Evolutionary conservation across 1,139 yeast genomes (phyloP).

Genomic region (Hemisphaericaspora lyxosophila): DNA sequence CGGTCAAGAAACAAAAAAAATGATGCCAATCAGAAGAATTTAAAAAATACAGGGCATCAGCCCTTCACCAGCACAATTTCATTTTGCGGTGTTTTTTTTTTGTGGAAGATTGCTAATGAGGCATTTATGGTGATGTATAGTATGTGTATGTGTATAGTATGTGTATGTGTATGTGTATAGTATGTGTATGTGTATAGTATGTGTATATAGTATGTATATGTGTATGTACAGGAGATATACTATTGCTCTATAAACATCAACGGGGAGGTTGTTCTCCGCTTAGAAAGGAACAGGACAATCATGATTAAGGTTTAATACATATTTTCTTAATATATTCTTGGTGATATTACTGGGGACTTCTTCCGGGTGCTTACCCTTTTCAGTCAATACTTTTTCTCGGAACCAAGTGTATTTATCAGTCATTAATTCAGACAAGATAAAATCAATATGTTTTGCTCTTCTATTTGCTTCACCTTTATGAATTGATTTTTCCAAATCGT

Average conservation of each 20-base stretch:
- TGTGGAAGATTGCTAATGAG: no score
- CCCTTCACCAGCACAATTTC: no score
- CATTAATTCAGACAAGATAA: conserved; percentile 36
- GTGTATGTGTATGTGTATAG: no score
- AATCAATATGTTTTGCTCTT: conserved; percentile 29
- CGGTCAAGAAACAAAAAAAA: no score
- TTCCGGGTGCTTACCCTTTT: conserved; percentile 26
- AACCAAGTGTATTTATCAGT: conserved; percentile 25
- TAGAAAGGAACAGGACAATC: conserved; percentile 31
- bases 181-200: no score
- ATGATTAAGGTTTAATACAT: conserved; percentile 36
- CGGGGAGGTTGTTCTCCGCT: no score
- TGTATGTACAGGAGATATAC: conserved; percentile 5
- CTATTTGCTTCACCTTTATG: conserved; percentile 13
- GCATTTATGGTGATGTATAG: no score
- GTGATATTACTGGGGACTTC: conserved; percentile 28
- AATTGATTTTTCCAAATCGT: conserved; percentile 22
- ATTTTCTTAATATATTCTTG: conserved; percentile 44
- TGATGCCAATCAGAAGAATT: no score
- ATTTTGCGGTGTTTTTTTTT: no score
- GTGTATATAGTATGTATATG: neutral
- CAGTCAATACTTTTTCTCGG: conserved; percentile 27
- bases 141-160: neutral
- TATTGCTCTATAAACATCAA: conserved; percentile 5
- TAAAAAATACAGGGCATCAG: no score